Conservation (phyloP, 306 rosid genomes). For the Styphnolobium japonicum region DNA sequence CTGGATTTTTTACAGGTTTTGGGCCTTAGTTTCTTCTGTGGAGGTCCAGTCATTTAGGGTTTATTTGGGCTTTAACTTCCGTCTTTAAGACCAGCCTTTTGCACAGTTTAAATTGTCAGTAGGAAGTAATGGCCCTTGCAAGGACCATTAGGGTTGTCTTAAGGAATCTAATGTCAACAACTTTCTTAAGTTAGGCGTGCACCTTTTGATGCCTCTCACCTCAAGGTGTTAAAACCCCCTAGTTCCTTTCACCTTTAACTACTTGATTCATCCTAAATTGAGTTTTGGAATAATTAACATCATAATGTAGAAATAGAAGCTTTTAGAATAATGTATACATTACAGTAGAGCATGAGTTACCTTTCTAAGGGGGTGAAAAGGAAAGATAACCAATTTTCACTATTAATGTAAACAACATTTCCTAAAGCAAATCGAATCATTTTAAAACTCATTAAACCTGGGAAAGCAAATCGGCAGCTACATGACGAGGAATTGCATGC, state of each 20-base stretch:
- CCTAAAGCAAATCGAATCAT: neutral
- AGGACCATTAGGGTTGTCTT: no score
- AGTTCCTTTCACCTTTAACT: neutral
- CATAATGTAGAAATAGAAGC: neutral
- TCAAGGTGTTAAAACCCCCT: neutral
- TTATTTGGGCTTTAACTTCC: no score
- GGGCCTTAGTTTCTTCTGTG: no score
- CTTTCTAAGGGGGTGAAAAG: neutral
- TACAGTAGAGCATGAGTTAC: neutral
- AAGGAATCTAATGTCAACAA: neutral
- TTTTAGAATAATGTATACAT: neutral
- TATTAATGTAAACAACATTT: neutral
- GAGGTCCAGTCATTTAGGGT: no score
- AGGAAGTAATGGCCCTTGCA: no score
- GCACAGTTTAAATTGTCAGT: no score
- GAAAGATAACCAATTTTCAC: neutral
- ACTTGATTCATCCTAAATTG: neutral
- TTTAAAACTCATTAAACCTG: constrained; percentile 57
- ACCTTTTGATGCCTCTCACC: neutral
- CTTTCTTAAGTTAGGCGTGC: neutral
- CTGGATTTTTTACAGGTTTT: no score
- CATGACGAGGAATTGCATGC: constrained; percentile 76
- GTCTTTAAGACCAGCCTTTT: no score
- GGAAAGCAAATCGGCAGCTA: constrained; percentile 97
- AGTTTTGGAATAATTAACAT: neutral